Percentiles rank a stretch among this genome's conserved stretches.
phyloP scores from a whole-genome alignment of 164 flowering plant genomes.

The Pachysandra terminalis region DNA sequence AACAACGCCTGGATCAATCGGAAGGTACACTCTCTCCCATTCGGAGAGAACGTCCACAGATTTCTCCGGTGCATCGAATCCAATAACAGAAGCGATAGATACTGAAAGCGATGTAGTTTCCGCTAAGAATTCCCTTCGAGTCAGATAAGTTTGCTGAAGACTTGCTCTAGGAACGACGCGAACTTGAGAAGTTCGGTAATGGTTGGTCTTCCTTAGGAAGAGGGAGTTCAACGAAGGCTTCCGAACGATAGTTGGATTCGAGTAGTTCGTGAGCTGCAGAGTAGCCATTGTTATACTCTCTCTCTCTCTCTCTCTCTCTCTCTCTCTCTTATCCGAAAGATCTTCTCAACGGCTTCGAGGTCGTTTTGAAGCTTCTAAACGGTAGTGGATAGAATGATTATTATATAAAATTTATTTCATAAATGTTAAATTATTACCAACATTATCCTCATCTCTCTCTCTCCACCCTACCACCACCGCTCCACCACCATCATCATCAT shows the following conservation, averaged over 20 bases:
- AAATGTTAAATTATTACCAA: too few relatives aligned
- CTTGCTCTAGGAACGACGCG: constrained; percentile 24
- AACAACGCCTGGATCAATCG: constrained; percentile 92
- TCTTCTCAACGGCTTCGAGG: constrained; percentile 20
- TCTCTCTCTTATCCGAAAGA: constrained; percentile 24
- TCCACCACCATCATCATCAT: too few relatives aligned
- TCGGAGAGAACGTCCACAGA: constrained; percentile 67
- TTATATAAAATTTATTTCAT: too few relatives aligned
- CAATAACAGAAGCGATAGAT: constrained; percentile 18
- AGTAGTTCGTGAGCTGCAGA: constrained; percentile 28
- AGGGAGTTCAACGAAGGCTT: constrained; percentile 24
- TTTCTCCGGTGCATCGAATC: constrained; percentile 29
- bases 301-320: constrained; percentile 16
- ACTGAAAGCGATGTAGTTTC: constrained; percentile 39
- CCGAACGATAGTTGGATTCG: constrained; percentile 19
- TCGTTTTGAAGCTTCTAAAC: constrained; percentile 22
- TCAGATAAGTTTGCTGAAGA: constrained; percentile 13
- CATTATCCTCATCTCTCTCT: too few relatives aligned
- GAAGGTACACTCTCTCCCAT: constrained; percentile 84
- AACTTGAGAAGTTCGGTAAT: constrained; percentile 15
- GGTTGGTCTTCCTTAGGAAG: constrained; percentile 8
- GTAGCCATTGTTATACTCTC: constrained; percentile 29
- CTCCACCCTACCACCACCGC: too few relatives aligned
- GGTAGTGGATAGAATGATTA: too few relatives aligned
- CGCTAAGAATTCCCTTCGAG: constrained; percentile 39